Conservation (phyloP, 2,329 filamentous ascomycete genomes). For the Fusarium praegraminearum region DNA sequence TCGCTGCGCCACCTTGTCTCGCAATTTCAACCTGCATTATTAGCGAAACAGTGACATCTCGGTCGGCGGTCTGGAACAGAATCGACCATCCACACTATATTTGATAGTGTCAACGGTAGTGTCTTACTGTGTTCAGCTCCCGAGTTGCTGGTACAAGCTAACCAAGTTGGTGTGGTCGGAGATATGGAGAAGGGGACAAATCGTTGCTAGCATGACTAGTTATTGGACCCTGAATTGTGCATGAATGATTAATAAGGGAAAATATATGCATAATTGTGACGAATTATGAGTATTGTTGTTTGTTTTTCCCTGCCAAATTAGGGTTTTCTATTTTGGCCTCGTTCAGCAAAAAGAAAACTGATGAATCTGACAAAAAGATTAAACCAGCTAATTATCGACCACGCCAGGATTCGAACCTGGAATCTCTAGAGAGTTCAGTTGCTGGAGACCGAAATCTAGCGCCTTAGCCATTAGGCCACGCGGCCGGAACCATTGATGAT, state of each 20-base stretch:
- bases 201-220: too few relatives aligned
- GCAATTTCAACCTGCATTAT: neutral
- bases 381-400: neutral
- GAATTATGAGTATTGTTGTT: neutral
- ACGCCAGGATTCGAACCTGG: slow-evolving; percentile 32
- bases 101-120: slow-evolving; percentile 21
- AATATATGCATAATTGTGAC: neutral
- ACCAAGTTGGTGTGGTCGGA: neutral
- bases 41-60: neutral
- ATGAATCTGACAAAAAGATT: neutral
- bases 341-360: neutral
- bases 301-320: too few relatives aligned
- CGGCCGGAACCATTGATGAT: slow-evolving; percentile 22
- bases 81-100: neutral
- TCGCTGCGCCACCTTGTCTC: neutral
- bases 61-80: slow-evolving; percentile 7
- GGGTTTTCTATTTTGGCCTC: too few relatives aligned
- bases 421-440: slow-evolving; percentile 29
- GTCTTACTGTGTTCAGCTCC: neutral
- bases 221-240: neutral
- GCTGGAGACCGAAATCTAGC: slow-evolving; percentile 26
- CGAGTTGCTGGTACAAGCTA: neutral
- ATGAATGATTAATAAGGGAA: neutral
- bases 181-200: neutral
- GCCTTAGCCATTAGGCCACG: slow-evolving; percentile 36